Percentiles rank a stretch among this genome's conserved stretches.
phyloP scores from a whole-genome alignment of 768 basidiomycete species.

The Leccinellum rugosiceps region DNA sequence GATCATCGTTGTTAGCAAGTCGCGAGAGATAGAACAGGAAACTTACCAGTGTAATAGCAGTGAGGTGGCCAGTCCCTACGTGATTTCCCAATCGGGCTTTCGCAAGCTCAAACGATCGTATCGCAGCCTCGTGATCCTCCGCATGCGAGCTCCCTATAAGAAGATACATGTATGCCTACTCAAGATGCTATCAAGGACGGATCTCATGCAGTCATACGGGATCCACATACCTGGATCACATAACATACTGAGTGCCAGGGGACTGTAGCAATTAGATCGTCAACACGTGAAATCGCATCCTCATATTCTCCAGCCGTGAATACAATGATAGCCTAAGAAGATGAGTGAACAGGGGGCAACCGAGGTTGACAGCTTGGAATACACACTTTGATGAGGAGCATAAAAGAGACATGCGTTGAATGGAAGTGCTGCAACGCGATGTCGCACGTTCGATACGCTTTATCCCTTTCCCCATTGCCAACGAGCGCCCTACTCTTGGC shows the following conservation, averaged over 20 bases:
- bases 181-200: not conserved
- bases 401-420: no score
- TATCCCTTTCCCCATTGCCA: not conserved
- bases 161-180: not conserved
- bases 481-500: not conserved
- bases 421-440: not conserved
- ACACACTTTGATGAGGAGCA: no score
- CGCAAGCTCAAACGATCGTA: not conserved
- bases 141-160: not conserved
- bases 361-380: not conserved
- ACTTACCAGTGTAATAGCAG: not conserved
- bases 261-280: not conserved
- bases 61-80: not conserved
- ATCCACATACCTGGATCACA: not conserved
- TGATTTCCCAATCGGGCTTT: not conserved
- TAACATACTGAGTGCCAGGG: not conserved
- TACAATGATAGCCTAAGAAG: not conserved
- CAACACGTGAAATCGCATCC: not conserved
- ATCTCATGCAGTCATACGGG: not conserved
- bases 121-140: not conserved
- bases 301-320: not conserved
- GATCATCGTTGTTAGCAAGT: not conserved
- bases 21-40: not conserved
- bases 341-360: not conserved
- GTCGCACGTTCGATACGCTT: not conserved